A percentile compares a stretch with the other conserved stretches of the same genome.
phyloP scores from a whole-genome alignment of 495 filamentous ascomycete species.

The Neurospora cerealis region DNA sequence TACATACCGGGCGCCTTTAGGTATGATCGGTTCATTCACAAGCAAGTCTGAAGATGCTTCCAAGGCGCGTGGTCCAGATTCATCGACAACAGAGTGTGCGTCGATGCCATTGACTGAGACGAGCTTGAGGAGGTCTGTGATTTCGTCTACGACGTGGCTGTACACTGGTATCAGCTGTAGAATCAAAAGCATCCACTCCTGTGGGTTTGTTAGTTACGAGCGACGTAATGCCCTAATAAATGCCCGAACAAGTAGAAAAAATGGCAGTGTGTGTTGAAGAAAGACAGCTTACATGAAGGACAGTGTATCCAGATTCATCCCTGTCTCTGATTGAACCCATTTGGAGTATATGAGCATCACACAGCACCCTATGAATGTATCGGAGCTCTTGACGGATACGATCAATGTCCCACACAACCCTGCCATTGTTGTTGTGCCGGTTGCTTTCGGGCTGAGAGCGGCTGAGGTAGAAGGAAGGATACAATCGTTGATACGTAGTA shows the following conservation, averaged over 20 bases:
- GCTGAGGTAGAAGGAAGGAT: accelerated
- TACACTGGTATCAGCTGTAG: neutral
- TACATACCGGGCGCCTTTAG: neutral
- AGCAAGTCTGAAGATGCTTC: accelerated
- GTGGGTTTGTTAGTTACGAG: neutral
- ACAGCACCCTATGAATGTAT: neutral
- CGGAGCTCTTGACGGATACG: neutral
- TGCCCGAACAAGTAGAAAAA: neutral
- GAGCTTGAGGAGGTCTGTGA: neutral
- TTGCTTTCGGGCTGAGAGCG: neutral
- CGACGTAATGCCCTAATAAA: neutral
- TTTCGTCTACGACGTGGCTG: neutral
- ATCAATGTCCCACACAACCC: neutral
- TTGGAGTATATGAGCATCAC: neutral
- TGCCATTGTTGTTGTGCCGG: neutral
- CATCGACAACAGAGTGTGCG: neutral
- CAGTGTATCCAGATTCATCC: neutral
- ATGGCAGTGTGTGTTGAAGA: neutral
- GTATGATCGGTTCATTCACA: too few species aligned
- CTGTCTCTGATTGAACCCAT: neutral
- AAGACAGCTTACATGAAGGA: neutral
- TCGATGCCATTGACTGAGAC: neutral
- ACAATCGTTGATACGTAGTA: neutral
- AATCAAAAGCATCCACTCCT: neutral
- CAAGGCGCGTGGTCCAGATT: neutral